A percentile compares a stretch with the other conserved stretches of the same genome.
phyloP scores from a whole-genome alignment of 441 rosid genomes.

The Metrosideros polymorpha region DNA sequence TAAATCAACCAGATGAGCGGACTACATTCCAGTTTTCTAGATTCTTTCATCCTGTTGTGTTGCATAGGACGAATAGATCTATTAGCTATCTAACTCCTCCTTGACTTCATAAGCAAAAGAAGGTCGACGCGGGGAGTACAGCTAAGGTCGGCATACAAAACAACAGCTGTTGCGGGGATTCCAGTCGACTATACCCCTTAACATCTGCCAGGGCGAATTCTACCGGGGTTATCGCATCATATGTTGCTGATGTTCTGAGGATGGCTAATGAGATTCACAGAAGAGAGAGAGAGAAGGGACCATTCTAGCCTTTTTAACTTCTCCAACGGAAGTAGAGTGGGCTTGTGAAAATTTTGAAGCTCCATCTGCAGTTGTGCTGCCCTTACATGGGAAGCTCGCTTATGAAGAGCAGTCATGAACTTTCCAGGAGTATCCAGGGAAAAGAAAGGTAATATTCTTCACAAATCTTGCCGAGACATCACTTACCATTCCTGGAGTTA shows the following conservation, averaged over 20 bases:
- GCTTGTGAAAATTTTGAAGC: conserved; percentile 70
- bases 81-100: no score
- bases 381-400: conserved; percentile 83
- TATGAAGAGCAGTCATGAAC: conserved; percentile 58
- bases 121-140: no score
- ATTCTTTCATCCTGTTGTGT: no score
- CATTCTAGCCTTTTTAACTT: conserved; percentile 84
- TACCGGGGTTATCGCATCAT: conserved; percentile 39
- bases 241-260: conserved; percentile 54
- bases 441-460: conserved; percentile 78
- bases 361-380: conserved; percentile 52
- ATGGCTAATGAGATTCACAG: conserved; percentile 46
- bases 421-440: conserved; percentile 48
- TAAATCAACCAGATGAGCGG: no score
- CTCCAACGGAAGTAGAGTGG: conserved; percentile 90
- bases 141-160: no score
- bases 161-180: not conserved
- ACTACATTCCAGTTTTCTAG: no score
- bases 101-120: no score
- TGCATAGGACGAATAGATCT: no score
- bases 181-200: conserved; percentile 44
- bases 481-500: conserved; percentile 82
- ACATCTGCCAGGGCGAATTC: conserved; percentile 17
- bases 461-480: conserved; percentile 95
- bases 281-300: conserved; percentile 65